Conservation (phyloP, 306 rosid genomes). For the Corylus avellana region DNA sequence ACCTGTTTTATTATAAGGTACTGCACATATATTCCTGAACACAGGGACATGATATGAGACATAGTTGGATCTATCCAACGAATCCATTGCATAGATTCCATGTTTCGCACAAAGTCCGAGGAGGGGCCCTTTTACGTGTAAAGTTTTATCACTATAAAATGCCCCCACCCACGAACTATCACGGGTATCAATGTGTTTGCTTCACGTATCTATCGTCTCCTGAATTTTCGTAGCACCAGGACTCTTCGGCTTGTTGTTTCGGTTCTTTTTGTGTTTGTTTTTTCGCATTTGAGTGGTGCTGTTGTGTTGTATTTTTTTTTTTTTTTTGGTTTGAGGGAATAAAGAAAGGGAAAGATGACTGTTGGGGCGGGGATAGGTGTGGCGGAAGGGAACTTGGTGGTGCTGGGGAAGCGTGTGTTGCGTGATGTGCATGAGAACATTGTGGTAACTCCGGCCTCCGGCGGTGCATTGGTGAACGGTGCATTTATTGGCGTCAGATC, state of each 20-base stretch:
- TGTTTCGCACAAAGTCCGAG: constrained; percentile 3
- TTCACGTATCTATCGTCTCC: too few relatives aligned
- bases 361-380: constrained; percentile 77
- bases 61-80: too few relatives aligned
- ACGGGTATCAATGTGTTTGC: too few relatives aligned
- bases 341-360: constrained; percentile 54
- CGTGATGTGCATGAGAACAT: constrained; percentile 56
- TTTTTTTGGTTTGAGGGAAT: neutral
- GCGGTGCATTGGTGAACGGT: constrained; percentile 58
- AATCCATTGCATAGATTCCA: too few relatives aligned
- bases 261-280: neutral
- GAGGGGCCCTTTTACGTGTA: neutral
- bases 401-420: constrained; percentile 63
- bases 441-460: constrained; percentile 55
- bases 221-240: neutral
- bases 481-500: constrained; percentile 82
- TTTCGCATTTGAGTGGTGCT: neutral
- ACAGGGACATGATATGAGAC: neutral
- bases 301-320: neutral
- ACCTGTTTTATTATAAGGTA: neutral
- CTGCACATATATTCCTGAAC: too few relatives aligned
- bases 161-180: neutral
- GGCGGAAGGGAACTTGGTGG: constrained; percentile 63
- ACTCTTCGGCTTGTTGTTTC: neutral
- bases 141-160: neutral